Conservation (phyloP, 2,329 filamentous ascomycete species). For the Curvularia eragrostidis region DNA sequence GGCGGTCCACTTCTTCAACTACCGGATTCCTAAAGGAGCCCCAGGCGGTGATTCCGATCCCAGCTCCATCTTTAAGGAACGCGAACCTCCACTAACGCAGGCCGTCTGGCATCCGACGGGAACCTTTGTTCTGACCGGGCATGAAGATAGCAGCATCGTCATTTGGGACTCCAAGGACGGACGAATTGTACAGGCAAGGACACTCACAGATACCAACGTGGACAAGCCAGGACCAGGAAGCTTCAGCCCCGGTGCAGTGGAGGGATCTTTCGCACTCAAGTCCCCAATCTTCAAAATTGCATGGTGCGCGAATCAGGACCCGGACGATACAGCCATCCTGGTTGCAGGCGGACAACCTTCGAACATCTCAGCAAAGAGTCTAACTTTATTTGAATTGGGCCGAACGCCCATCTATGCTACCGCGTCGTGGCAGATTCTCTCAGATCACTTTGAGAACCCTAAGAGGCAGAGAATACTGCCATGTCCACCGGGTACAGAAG, state of each 20-base stretch:
- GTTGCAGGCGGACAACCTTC: slow-evolving; percentile 80
- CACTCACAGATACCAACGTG: slow-evolving; percentile 74
- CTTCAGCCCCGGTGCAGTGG: slow-evolving; percentile 52
- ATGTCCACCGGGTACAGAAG: slow-evolving; percentile 77
- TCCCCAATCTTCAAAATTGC: slow-evolving; percentile 79
- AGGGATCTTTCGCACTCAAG: slow-evolving; percentile 65
- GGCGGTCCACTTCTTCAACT: slow-evolving; percentile 79
- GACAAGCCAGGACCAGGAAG: slow-evolving; percentile 66
- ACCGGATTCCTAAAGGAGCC: slow-evolving; percentile 79
- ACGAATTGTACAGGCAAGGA: slow-evolving; percentile 81
- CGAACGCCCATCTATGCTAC: slow-evolving; percentile 89
- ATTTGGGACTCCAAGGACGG: slow-evolving; percentile 95
- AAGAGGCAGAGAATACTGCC: slow-evolving; percentile 75
- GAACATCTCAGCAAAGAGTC: slow-evolving; percentile 71
- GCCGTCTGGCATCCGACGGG: slow-evolving; percentile 95
- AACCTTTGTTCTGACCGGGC: slow-evolving; percentile 83
- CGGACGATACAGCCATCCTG: slow-evolving; percentile 89
- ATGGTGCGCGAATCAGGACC: slow-evolving; percentile 94
- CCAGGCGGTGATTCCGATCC: slow-evolving; percentile 78
- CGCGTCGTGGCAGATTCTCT: slow-evolving; percentile 83
- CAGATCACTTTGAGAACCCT: slow-evolving; percentile 77
- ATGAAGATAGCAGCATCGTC: slow-evolving; percentile 90
- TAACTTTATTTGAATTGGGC: slow-evolving; percentile 91
- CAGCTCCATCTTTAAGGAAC: slow-evolving; percentile 64
- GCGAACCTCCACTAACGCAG: slow-evolving; percentile 78